Base-by-base conservation (phyloP, 164 flowering plant genomes). In the Berberis vulgaris region DNA sequence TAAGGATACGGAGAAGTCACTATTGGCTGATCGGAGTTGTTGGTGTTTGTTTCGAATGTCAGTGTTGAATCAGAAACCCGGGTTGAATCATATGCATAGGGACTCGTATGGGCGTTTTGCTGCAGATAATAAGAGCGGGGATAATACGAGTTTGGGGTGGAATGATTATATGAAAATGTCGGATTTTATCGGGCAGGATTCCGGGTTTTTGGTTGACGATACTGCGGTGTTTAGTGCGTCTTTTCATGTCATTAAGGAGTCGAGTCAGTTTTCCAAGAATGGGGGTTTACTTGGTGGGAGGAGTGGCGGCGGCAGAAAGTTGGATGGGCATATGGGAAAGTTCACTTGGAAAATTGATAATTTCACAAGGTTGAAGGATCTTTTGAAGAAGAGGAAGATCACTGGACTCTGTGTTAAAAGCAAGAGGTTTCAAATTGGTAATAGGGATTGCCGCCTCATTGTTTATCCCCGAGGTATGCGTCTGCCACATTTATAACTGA, bases 11-110 rank as follows among this genome's bases (percentile, higher is more conserved):
- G 97, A 90, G 76, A 90, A 90, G 57, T 67, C 82, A 1, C 60
- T 76, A 26, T 43, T 79, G 12, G 65, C 82, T 0, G 98, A 92
- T 60, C 79, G 93, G 76, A 89, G 96, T 70, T 90, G 98, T 65
- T 93, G 98, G 98, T 93, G 97, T 74, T 80, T 93, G 81, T 93
- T 93, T 63, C 73, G 98, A 49, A 90, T 93, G 97, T 93, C 97
- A 0, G 96, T 84, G 62, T 77, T 90, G 88, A 90, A 88, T 69
- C 96, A 90, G 78, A 86, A 80, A 71, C 89, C 83, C 0, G 96
- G 97, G 57, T 77, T 75, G 11, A 93, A 81, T 68, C 97, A 90
- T 56, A 82, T 87, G 81, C 98, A 90, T 60, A 71, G 96, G 73
- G 98, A 90, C 57, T 90, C 97, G 0, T 90, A 90, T 75, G 98